Percentiles rank a stretch among this genome's conserved stretches.
phyloP scores from a whole-genome alignment of 257 asterid genomes.

The Solanum rostratum region DNA sequence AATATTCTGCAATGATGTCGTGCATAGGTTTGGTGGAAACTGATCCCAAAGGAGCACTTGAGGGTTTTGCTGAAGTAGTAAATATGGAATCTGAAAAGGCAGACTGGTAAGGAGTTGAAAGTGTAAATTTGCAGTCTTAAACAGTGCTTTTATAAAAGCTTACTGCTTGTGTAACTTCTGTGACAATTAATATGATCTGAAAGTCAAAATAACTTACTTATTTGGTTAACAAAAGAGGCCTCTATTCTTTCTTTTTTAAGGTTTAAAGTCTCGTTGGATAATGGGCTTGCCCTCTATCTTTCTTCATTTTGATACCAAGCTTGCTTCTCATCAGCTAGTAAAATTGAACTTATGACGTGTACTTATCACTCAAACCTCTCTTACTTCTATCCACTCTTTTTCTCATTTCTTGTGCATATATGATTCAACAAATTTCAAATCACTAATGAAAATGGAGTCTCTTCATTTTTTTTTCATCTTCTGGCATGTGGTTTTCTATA shows the following conservation, averaged over 20 bases:
- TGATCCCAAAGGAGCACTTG: slow-evolving; percentile 85
- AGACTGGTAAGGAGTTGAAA: slow-evolving; percentile 56
- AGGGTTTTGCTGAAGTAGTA: slow-evolving; percentile 87
- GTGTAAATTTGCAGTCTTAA: background rate
- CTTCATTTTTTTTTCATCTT: background rate
- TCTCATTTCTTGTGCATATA: background rate
- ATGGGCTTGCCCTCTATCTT: background rate
- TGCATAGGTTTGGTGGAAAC: slow-evolving; percentile 74
- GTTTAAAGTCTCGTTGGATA: background rate
- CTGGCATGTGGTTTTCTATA: background rate
- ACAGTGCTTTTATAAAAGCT: background rate
- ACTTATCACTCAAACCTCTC: background rate
- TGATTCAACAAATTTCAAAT: background rate
- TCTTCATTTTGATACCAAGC: background rate
- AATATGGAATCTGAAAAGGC: slow-evolving; percentile 91
- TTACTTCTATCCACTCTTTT: background rate
- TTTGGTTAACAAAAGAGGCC: background rate
- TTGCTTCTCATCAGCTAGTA: background rate
- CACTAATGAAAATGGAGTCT: background rate
- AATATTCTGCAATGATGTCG: background rate
- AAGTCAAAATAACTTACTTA: background rate
- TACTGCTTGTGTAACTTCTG: background rate
- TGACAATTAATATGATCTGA: background rate
- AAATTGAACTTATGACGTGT: background rate
- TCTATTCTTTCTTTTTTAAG: background rate